A percentile compares a stretch with the other conserved stretches of the same genome.
Conservation (phyloP, 2,329 filamentous ascomycete genomes). For the Aspergillus chevalieri region DNA sequence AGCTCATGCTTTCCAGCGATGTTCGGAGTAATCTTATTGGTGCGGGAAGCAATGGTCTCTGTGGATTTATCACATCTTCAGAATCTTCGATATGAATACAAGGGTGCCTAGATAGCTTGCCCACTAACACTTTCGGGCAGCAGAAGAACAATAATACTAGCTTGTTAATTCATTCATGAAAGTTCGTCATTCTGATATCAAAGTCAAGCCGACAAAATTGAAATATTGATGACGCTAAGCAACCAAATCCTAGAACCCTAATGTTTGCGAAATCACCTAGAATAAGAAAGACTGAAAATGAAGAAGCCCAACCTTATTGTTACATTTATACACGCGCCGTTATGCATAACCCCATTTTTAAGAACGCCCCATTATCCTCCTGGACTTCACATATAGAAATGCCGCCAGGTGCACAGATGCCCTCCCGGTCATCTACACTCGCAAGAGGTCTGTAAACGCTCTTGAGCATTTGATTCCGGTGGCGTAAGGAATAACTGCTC, state of each 20-base stretch:
- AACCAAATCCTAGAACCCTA: too few relatives aligned
- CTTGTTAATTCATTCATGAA: too few relatives aligned
- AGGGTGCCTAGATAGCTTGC: conserved; percentile 28
- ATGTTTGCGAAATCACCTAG: too few relatives aligned
- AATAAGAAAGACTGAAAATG: too few relatives aligned
- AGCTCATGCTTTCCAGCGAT: conserved; percentile 25
- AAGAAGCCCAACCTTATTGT: too few relatives aligned
- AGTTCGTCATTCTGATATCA: too few relatives aligned
- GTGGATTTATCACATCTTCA: conserved; percentile 35
- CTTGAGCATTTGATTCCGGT: conserved; percentile 1
- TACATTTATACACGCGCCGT: too few relatives aligned
- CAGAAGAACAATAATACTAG: too few relatives aligned
- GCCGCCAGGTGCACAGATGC: background rate
- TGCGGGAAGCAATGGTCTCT: conserved; percentile 30
- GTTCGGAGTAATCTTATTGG: conserved; percentile 25
- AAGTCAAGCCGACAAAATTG: too few relatives aligned
- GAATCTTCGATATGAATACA: conserved; percentile 36
- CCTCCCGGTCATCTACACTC: background rate
- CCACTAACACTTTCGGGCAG: too few relatives aligned
- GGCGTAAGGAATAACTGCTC: conserved; percentile 12
- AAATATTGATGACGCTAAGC: too few relatives aligned
- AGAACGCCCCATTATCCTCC: background rate
- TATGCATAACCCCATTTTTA: background rate
- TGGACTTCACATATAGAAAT: background rate
- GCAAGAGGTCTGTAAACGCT: background rate